Evolutionary conservation across 2,329 filamentous ascomycete species (phyloP).

Genomic region (Daldinia sp.): DNA sequence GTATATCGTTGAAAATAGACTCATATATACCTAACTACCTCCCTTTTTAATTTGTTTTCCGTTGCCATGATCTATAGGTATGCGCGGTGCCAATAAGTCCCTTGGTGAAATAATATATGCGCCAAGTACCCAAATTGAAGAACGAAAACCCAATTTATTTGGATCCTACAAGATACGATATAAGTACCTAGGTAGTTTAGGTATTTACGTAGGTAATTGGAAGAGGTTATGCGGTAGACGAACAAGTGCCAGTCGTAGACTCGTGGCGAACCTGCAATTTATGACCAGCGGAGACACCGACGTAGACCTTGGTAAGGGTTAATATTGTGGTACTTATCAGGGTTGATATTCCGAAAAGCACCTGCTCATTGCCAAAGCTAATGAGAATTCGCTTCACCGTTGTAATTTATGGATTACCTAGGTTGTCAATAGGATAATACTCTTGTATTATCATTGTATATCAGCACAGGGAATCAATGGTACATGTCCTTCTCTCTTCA

Average conservation of each 20-base stretch:
- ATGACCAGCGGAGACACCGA: too few relatives aligned
- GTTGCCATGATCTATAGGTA: background rate
- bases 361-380: background rate
- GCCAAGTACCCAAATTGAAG: background rate
- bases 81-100: background rate
- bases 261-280: background rate
- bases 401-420: slow-evolving; percentile 7
- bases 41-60: background rate
- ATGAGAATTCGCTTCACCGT: slow-evolving; percentile 3
- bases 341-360: slow-evolving; percentile 1
- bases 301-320: background rate
- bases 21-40: background rate
- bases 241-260: background rate
- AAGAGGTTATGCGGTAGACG: background rate
- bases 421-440: slow-evolving; percentile 10
- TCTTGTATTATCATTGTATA: slow-evolving; percentile 41
- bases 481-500: slow-evolving; percentile 52
- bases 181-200: too few relatives aligned
- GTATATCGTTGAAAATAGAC: too few relatives aligned
- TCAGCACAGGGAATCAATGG: slow-evolving; percentile 37
- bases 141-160: background rate
- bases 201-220: background rate
- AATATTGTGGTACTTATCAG: background rate
- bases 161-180: background rate
- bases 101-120: background rate